Conservation (phyloP, 768 basidiomycete species). For the Pleurotus citrinopileatus region DNA sequence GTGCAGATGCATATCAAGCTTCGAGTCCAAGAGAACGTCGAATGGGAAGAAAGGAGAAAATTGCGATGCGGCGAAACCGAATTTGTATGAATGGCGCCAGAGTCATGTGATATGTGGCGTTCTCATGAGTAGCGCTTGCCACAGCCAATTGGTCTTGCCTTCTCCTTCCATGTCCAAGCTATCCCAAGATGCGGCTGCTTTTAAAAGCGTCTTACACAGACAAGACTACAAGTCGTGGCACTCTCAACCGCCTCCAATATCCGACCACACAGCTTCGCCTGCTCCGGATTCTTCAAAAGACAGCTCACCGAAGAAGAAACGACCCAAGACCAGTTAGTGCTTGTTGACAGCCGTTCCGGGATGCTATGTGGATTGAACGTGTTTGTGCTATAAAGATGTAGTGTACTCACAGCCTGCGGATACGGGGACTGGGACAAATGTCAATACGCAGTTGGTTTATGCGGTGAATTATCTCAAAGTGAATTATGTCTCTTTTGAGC, state of each 20-base stretch:
- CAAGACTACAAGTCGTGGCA: constrained; percentile 80
- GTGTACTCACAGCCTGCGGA: constrained; percentile 89
- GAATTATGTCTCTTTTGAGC: constrained; percentile 14
- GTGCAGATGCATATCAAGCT: no score
- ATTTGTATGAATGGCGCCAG: no score
- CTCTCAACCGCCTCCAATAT: constrained; percentile 48
- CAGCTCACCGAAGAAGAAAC: constrained; percentile 50
- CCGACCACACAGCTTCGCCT: constrained; percentile 23
- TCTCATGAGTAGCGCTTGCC: no score
- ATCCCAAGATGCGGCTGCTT: constrained; percentile 66
- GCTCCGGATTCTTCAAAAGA: constrained; percentile 25
- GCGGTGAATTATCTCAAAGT: constrained; percentile 83
- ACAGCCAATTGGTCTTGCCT: no score
- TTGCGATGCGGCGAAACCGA: no score
- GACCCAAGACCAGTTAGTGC: constrained; percentile 63
- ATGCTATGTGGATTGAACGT: neutral
- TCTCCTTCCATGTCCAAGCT: constrained; percentile 72
- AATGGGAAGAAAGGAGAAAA: no score
- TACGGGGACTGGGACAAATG: constrained; percentile 75
- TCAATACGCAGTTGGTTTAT: constrained; percentile 86
- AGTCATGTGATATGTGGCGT: no score
- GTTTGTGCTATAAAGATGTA: constrained; percentile 20
- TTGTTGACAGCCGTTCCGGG: neutral
- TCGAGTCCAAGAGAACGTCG: no score
- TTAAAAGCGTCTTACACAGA: constrained; percentile 60